These are phyloP conservation scores for Lophiostoma macrostomum DNA, from an alignment of 495 filamentous ascomycete genomes.

Conservation along the genomic window DNA sequence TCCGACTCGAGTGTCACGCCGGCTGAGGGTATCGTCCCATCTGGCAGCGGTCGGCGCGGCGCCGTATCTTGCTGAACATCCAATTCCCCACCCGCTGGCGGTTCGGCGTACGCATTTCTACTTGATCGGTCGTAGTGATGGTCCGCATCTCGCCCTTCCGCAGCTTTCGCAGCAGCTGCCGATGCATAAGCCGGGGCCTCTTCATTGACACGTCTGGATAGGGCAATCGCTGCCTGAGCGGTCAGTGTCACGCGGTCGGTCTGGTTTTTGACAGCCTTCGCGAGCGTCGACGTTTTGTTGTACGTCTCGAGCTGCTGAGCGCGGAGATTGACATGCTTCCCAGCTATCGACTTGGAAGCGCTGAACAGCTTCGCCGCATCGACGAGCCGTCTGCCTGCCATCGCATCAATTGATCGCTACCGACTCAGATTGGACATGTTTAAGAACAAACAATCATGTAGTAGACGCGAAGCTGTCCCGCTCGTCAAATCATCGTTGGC, in stretches of 20 bases:
- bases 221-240: constrained; percentile 58
- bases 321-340: constrained; percentile 76
- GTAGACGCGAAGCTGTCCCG: background rate
- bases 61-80: constrained; percentile 46
- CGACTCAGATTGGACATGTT: no score
- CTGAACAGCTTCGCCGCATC: constrained; percentile 76
- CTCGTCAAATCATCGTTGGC: constrained; percentile 9
- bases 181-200: constrained; percentile 28
- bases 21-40: constrained; percentile 45
- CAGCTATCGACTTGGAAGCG: constrained; percentile 72
- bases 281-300: constrained; percentile 70
- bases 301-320: constrained; percentile 75
- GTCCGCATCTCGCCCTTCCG: constrained; percentile 24
- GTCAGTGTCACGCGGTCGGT: constrained; percentile 62
- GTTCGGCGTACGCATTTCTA: constrained; percentile 35
- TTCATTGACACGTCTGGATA: constrained; percentile 58
- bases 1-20: constrained; percentile 7
- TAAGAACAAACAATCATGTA: no score
- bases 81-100: constrained; percentile 37
- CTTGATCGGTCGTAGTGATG: constrained; percentile 44
- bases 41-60: constrained; percentile 42
- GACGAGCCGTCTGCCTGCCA: constrained; percentile 70
- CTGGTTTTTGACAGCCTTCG: constrained; percentile 62
- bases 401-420: constrained; percentile 33
- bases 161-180: constrained; percentile 25